Percentiles rank a stretch among this genome's conserved stretches.
Evolutionary conservation across 192 early-diverging fungal genomes (phyloP).

Genomic region (Powellomyces hirtus): DNA sequence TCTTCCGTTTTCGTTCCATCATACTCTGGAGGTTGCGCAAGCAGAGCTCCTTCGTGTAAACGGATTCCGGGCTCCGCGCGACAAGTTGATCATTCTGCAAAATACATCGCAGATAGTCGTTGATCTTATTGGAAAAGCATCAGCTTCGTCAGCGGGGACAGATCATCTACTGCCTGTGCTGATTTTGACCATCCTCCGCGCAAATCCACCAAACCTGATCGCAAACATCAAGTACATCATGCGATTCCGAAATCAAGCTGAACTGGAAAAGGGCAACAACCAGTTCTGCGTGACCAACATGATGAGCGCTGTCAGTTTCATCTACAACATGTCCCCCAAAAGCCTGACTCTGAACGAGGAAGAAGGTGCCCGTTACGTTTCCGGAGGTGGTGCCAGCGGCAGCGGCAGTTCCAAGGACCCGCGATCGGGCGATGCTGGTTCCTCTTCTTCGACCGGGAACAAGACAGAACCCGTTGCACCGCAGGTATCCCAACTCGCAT

Average conservation of each 20-base stretch:
- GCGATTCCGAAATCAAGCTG: constrained; percentile 42
- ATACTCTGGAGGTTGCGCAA: constrained; percentile 43
- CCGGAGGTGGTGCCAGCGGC: background rate
- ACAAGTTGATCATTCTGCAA: constrained; percentile 44
- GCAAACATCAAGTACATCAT: constrained; percentile 56
- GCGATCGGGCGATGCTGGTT: background rate
- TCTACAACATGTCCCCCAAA: constrained; percentile 50
- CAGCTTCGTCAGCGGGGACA: constrained; percentile 34
- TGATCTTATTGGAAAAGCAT: constrained; percentile 41
- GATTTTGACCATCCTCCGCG: constrained; percentile 45
- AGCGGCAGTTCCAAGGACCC: background rate
- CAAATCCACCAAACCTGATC: constrained; percentile 53
- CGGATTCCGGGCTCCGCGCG: constrained; percentile 44
- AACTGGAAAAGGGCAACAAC: constrained; percentile 44
- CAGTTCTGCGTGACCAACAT: constrained; percentile 54
- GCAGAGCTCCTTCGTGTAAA: constrained; percentile 46
- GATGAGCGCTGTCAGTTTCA: constrained; percentile 57
- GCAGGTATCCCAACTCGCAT: constrained; percentile 31
- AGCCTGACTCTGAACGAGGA: constrained; percentile 42
- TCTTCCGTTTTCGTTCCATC: constrained; percentile 41
- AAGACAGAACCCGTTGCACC: background rate
- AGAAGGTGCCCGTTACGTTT: constrained; percentile 22
- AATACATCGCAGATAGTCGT: constrained; percentile 43
- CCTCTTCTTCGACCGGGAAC: constrained; percentile 1
- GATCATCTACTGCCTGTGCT: constrained; percentile 49